Base-by-base conservation (phyloP, 2,329 filamentous ascomycete genomes). In the Stromatinia cepivora region DNA sequence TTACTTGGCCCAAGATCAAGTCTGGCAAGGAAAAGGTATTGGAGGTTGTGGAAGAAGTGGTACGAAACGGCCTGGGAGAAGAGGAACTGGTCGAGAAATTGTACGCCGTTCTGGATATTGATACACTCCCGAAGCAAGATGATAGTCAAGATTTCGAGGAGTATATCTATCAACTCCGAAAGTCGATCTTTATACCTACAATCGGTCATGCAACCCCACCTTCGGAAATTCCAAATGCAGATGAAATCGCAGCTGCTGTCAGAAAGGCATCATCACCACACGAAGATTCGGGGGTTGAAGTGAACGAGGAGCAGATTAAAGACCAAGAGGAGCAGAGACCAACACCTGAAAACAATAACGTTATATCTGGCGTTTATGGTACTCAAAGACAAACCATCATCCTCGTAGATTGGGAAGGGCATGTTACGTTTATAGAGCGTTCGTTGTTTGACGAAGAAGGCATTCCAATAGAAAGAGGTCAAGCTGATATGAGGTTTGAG, bases 381-480 rank as follows among this genome's bases (percentile, higher is more conserved):
- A 90, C 88, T 7, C 88, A 90, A 78, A 80, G 88, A 50, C 88
- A 90, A 79, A 90, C 87, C 0, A 80, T 89, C 20, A 78, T 90
- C 20, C 78, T 89, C 57, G 84, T 90, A 9, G 87, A 88, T 73
- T 88, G 85, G 85, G 82, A 88, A 4, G 88, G 88, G 3, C 86
- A 86, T 48, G 85, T 88, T 25, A 85, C 83, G 0, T 88, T 86
- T 74, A 81, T 82, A 42, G 88, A 90, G 79, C 81, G 88, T 48
- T 84, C 87, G 6, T 78, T 90, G 54, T 90, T 83, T 81, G 87
- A 90, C 75, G 79, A 80, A 0, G 82, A 87, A 61, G 88, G 88
- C 11, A 84, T 87, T 65, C 76, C 81, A 2, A 81, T 90, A 56
- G 79, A 82, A 31, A 81, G 83, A 31, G 87, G 86, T 0, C 75